Base-by-base conservation (phyloP, 148 eudicot species). In the Persicaria tinctoria region DNA sequence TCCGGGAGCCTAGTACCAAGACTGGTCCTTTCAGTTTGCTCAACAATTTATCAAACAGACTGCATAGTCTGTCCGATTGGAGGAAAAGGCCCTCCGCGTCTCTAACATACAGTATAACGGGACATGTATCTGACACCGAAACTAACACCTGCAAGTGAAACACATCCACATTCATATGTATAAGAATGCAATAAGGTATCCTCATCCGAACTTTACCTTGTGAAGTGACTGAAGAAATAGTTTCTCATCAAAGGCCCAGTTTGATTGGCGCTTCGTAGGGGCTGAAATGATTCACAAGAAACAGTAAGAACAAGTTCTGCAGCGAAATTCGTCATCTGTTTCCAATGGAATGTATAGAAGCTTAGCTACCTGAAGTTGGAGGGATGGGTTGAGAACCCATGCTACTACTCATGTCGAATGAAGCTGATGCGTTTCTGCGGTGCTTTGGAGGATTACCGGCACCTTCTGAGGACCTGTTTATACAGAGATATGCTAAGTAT, bases 171-270 rank as follows among this genome's bases (percentile, higher is more conserved):
- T 57, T 57, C 63, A 14, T 57, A 10, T 68, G 3, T 13, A 9
- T 68, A 68, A 11, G 47, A 32, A 32, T 4, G 38, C 70, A 63
- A 66, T 18, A 32, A 32, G 41, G 41, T 32, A 4, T 46, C 14
- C 27, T 23, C 44, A 60, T 60, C 41, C 13, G 32, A 56, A 44
- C n/a, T 17, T 54, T 83, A 91, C 97, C 96, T 89, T 93, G 90
- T 87, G 87, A 64, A 93, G 88, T 68, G 96, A 85, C 80, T 90
- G 92, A 27, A 93, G 80, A 74, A 93, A 84, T 53, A 84, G 77
- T 63, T 87, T 93, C 80, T 90, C 98, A 80, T 90, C 98, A 18
- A 93, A 90, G 17, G 87, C 81, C 90, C 90, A 93, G 73, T 79
- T 84, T 76, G 75, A 78, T 50, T 76, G 44, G 73, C 92, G 93